A percentile compares a stretch with the other conserved stretches of the same genome.
Evolutionary conservation across 768 basidiomycete genomes (phyloP).

Genomic region (Mycena alexandri): DNA sequence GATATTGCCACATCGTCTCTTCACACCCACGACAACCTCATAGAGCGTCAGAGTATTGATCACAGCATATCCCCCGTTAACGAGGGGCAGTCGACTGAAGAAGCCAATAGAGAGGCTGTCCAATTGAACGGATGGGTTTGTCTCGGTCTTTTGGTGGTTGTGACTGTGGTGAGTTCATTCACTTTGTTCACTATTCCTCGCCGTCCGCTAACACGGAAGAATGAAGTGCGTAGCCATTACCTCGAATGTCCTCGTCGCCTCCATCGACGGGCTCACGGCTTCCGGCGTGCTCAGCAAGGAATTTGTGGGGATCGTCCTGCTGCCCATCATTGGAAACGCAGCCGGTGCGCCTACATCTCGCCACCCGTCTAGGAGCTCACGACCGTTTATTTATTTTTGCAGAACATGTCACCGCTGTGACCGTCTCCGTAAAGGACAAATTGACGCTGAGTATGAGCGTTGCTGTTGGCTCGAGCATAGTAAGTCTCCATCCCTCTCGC

Average conservation of each 20-base stretch:
- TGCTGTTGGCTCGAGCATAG: constrained; percentile 72
- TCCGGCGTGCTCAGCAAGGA: constrained; percentile 63
- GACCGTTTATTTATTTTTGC: background rate
- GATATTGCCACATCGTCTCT: background rate
- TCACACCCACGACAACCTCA: too few relatives aligned
- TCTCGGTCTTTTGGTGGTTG: constrained; percentile 49
- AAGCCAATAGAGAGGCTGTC: background rate
- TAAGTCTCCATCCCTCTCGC: constrained; percentile 43
- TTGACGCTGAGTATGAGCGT: constrained; percentile 76
- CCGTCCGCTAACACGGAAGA: background rate
- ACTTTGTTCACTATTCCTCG: background rate
- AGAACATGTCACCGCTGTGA: constrained; percentile 80
- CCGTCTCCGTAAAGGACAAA: constrained; percentile 77
- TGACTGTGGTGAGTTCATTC: constrained; percentile 24
- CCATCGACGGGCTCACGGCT: constrained; percentile 70
- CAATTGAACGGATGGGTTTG: constrained; percentile 29
- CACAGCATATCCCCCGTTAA: too few relatives aligned
- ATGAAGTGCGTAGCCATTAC: constrained; percentile 53
- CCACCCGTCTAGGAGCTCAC: too few relatives aligned
- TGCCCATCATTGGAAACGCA: constrained; percentile 81
- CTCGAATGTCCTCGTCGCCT: constrained; percentile 66
- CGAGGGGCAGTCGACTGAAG: too few relatives aligned
- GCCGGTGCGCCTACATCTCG: constrained; percentile 41
- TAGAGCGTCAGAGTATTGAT: too few relatives aligned
- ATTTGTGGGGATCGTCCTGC: constrained; percentile 73